Base-by-base conservation (phyloP, 495 filamentous ascomycete species). In the Podospora pseudopauciseta region DNA sequence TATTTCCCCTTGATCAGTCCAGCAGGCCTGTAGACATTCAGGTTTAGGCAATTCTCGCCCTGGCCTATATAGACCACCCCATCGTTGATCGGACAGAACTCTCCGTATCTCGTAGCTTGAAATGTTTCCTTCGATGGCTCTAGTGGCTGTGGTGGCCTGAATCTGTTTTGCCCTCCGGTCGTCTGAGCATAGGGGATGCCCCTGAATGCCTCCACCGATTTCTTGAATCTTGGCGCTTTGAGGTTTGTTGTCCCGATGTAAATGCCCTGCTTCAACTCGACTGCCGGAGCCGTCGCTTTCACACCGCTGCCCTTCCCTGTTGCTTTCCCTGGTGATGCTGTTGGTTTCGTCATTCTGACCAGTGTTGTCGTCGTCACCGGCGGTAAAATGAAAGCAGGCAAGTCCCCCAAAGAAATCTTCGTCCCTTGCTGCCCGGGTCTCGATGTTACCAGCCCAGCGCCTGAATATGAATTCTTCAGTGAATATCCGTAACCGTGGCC, bases 111-210 rank as follows among this genome's bases (percentile, higher is more conserved):
- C 0, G 78, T 70, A 2, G 86, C 87, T 64, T 84, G 77, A 61
- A 85, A 77, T 7, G 66, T 73, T 23, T 68, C 18, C 1, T 66
- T 61, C 65, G 32, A 76, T 60, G 64, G 68, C 32, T 72, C 76
- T 71, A 80, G 66, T 27, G 70, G 75, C 69, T 79, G 81, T 4
- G 87, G 82, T 23, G 82, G 83, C 49, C 75, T 80, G 75, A 89
- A 89, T 60, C 88, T 82, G 69, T 84, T 81, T 30, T 86, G 73
- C 18, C 86, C 86, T 28, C 76, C 77, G 0, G 87, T 86, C 0
- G 83, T 79, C 63, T 85, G 75, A 2, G 84, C 88, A 70, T 86
- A 90, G 1, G 86, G 88, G 66, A 90, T 81, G 18, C 88, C 87
- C n/a, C 83, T 76, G 68, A 86, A 90, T 7, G 71, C 83, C 58